A percentile compares a stretch with the other conserved stretches of the same genome.
phyloP scores from a whole-genome alignment of 2,329 filamentous ascomycete species.

The Incumbomyces delicatus region DNA sequence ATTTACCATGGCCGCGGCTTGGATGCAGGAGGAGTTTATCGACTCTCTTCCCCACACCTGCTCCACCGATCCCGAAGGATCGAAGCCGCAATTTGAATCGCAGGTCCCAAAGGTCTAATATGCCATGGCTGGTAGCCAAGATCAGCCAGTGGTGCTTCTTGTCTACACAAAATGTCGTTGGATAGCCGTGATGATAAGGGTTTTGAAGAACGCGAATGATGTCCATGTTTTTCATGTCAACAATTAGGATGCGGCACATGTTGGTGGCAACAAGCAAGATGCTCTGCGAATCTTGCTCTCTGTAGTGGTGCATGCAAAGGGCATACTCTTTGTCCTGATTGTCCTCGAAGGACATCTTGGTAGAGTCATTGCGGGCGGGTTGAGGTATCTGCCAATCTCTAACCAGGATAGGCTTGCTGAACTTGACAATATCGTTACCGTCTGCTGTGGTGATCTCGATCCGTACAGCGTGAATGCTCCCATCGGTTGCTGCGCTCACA shows the following conservation, averaged over 20 bases:
- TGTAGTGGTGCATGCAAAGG: constrained; percentile 88
- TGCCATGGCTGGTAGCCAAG: constrained; percentile 82
- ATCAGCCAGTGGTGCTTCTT: constrained; percentile 81
- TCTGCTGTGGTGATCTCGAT: constrained; percentile 56
- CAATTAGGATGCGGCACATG: constrained; percentile 67
- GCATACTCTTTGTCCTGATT: constrained; percentile 68
- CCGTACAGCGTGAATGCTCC: constrained; percentile 80
- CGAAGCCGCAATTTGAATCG: constrained; percentile 84
- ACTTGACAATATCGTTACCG: constrained; percentile 54
- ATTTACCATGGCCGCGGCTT: constrained; percentile 65
- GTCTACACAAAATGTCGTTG: constrained; percentile 85
- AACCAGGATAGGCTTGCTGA: constrained; percentile 65
- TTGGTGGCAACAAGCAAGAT: constrained; percentile 79
- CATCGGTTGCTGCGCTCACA: constrained; percentile 79
- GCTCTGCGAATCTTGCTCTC: constrained; percentile 63
- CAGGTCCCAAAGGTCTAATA: constrained; percentile 90
- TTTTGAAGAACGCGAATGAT: constrained; percentile 73
- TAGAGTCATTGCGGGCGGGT: constrained; percentile 15
- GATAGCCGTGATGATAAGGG: constrained; percentile 80
- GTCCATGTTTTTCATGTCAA: constrained; percentile 81
- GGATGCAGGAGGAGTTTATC: constrained; percentile 63
- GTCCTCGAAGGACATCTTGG: constrained; percentile 48
- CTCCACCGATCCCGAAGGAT: constrained; percentile 73
- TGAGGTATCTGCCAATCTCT: constrained; percentile 67
- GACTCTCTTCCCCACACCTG: constrained; percentile 46